phyloP scores from a whole-genome alignment of 208 protist genomes.

The Porcisia deanei region DNA sequence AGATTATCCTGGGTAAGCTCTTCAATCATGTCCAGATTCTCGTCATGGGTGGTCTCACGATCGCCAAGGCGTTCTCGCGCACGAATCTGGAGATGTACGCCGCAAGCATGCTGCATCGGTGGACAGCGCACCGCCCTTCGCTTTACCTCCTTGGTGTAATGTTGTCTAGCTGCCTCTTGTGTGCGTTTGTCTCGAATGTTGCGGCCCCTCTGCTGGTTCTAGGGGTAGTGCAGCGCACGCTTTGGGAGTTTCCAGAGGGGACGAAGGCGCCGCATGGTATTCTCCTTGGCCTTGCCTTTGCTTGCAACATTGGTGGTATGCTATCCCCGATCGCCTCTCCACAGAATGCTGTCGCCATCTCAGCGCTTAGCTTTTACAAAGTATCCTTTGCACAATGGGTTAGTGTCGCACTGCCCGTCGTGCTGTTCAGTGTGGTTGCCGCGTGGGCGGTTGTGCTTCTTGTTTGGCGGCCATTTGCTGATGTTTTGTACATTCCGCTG shows the following conservation, averaged over 20 bases:
- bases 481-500: conserved; percentile 83
- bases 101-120: conserved; percentile 68
- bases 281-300: conserved; percentile 92
- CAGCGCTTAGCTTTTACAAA: conserved; percentile 70
- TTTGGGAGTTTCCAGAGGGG: conserved; percentile 88
- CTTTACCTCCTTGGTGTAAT: conserved; percentile 92
- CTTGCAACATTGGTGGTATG: conserved; percentile 96
- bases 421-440: conserved; percentile 55
- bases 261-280: conserved; percentile 84
- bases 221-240: conserved; percentile 82
- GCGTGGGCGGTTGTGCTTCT: conserved; percentile 81
- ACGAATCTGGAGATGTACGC: conserved; percentile 90
- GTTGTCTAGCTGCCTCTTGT: conserved; percentile 79
- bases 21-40: conserved; percentile 93
- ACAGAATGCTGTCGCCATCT: conserved; percentile 94
- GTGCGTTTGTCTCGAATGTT: conserved; percentile 92
- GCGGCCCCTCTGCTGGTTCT: conserved; percentile 90
- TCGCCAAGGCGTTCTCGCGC: conserved; percentile 85
- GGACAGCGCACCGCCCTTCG: conserved; percentile 73
- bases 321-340: conserved; percentile 94
- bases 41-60: conserved; percentile 91
- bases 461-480: conserved; percentile 89
- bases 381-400: conserved; percentile 90
- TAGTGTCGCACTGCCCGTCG: conserved; percentile 79
- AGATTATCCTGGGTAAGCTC: conserved; percentile 78